A percentile compares a stretch with the other conserved stretches of the same genome.
phyloP scores from a whole-genome alignment of 2,329 filamentous ascomycete species.

The Plenodomus tracheiphilus region DNA sequence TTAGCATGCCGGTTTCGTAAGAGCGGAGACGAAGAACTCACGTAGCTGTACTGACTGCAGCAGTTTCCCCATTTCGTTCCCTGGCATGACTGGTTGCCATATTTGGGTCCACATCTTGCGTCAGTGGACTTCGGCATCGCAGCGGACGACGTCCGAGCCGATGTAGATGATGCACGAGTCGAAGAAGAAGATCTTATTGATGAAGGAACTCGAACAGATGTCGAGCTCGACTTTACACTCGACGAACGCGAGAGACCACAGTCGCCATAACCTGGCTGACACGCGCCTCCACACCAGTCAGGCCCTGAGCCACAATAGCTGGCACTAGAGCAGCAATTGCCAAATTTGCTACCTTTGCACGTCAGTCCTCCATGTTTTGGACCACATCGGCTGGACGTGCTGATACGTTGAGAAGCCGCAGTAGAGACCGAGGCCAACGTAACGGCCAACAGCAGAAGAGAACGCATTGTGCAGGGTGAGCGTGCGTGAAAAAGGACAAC shows the following conservation, averaged over 20 bases:
- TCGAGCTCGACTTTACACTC: background rate
- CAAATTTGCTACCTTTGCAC: constrained; percentile 1
- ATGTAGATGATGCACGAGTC: no score
- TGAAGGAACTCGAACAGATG: no score
- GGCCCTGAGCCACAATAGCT: constrained; percentile 1
- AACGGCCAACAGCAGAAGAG: background rate
- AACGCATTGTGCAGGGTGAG: constrained; percentile 2
- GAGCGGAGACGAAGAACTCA: no score
- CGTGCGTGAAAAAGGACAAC: no score
- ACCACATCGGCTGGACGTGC: constrained; percentile 1
- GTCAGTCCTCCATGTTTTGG: constrained; percentile 4
- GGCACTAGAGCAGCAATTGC: constrained; percentile 4
- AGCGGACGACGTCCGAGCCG: no score
- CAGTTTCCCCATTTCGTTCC: no score
- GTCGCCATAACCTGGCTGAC: constrained; percentile 15
- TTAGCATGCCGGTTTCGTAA: no score
- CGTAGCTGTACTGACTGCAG: no score
- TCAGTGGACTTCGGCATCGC: no score
- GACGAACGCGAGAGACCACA: constrained; percentile 4
- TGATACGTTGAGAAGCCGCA: constrained; percentile 1
- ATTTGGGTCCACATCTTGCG: no score
- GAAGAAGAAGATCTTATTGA: no score
- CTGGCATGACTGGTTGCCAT: no score
- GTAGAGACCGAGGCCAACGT: background rate
- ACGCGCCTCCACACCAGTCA: constrained; percentile 26